Base-by-base conservation (phyloP, 495 filamentous ascomycete genomes). In the Podospora pseudoanserina region DNA sequence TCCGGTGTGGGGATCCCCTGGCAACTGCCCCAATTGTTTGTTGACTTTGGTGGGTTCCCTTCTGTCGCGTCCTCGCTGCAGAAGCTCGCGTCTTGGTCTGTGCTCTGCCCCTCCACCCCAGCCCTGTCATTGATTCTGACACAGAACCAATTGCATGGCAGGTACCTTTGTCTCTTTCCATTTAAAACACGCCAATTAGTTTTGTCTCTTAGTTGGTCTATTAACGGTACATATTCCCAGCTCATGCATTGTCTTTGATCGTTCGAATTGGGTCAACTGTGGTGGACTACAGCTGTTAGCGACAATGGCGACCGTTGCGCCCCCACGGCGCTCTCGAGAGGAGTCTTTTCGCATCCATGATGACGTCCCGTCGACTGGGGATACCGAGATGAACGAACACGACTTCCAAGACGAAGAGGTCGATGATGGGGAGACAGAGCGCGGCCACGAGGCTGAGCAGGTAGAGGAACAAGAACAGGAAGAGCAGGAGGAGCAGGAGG, bases 1-100 rank as follows among this genome's bases (percentile, higher is more conserved):
- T 60, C 32, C 32, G 30, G 55, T 65, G 66, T 72, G 72, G 72
- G 70, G 73, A 68, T 28, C 61, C 76, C 79, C 76, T 71, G 68
- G 81, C 81, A 83, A 83, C 81, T 65, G 67, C 64, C 64, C 73
- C 73, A 76, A 74, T 78, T 83, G 75, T 78, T 78, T 78, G 73
- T 78, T 78, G 75, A 77, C 73, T 74, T 70, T 63, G 65, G 62
- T 65, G 58, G 65, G 57, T 19, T 30, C 49, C 49, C 13, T 26
- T 27, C 67, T 66, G 65, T 44, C 67, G 70, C 70, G 70, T 68
- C 60, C 32, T 60, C 63, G n/a, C 23, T 20, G 18, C 55, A 49
- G 39, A 63, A 54, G n/a, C 62, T 71, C 73, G 73, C 73, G 73
- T 71, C 63, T 65, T 70, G 70, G 68, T 49, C 72, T 39, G 69